Conservation (phyloP, 768 basidiomycete species). For the Strobilomyces echinocephalus region DNA sequence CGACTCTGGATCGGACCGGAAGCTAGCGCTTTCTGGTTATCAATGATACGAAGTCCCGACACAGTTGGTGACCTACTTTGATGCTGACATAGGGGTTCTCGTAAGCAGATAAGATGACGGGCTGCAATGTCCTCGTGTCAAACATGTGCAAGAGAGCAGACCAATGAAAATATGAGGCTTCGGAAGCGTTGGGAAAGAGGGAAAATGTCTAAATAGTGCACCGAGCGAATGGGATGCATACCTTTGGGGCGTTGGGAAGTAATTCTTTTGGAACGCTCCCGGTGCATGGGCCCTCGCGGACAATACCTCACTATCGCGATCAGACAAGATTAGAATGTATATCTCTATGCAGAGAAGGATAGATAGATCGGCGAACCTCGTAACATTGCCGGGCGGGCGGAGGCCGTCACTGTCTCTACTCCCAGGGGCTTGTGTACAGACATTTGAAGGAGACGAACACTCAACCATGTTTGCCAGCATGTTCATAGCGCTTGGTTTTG, state of each 20-base stretch:
- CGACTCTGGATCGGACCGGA: constrained; percentile 5
- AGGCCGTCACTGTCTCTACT: constrained; percentile 3
- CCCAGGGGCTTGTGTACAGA: constrained; percentile 14
- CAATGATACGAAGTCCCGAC: background rate
- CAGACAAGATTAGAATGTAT: background rate
- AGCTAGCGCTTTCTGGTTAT: constrained; percentile 2
- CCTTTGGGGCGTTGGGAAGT: constrained; percentile 32
- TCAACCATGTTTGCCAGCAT: constrained; percentile 13
- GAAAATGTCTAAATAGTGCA: background rate
- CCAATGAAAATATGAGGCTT: background rate
- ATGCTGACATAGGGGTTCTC: constrained; percentile 11
- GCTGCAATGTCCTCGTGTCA: constrained; percentile 23
- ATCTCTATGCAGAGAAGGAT: background rate
- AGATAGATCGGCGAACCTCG: constrained; percentile 12
- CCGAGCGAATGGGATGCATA: constrained; percentile 3
- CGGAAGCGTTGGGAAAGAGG: background rate
- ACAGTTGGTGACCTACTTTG: constrained; percentile 16
- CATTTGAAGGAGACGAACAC: constrained; percentile 15
- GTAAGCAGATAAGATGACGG: constrained; percentile 30
- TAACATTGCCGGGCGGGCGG: constrained; percentile 5
- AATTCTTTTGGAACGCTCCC: constrained; percentile 14
- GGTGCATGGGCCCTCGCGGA: constrained; percentile 1
- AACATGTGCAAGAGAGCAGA: background rate
- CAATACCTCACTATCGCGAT: constrained; percentile 6
- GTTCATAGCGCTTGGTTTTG: constrained; percentile 5